Conservation (phyloP, 106 monocot genomes). For the Dendrobium catenatum region DNA sequence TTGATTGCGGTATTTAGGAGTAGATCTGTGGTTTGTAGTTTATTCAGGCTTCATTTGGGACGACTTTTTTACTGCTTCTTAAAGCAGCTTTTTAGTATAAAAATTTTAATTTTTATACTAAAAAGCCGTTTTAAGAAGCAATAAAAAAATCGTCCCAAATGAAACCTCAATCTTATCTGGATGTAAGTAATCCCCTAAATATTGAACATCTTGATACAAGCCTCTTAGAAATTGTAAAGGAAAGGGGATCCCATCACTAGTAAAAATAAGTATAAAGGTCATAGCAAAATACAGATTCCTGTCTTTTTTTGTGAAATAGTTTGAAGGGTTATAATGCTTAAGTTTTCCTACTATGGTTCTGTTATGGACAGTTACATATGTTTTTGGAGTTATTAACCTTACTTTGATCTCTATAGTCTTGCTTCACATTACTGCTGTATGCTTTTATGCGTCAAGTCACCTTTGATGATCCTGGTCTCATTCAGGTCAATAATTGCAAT, state of each 20-base stretch:
- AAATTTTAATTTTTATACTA: too few species aligned
- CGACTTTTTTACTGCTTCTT: too few species aligned
- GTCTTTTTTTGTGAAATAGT: neutral
- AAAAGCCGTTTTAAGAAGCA: too few species aligned
- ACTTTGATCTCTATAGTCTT: neutral
- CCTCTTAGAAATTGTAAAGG: neutral
- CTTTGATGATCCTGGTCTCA: constrained; percentile 13
- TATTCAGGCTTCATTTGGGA: neutral
- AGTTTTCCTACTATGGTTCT: neutral
- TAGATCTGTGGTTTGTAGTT: neutral
- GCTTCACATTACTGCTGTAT: neutral
- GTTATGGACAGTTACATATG: neutral
- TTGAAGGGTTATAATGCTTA: neutral
- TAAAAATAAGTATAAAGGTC: too few species aligned
- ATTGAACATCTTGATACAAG: neutral
- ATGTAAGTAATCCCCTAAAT: neutral
- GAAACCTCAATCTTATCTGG: neutral
- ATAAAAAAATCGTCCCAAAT: too few species aligned
- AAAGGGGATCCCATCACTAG: neutral
- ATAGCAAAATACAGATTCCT: neutral
- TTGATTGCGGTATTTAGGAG: neutral
- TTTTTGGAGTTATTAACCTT: neutral
- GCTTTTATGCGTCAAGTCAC: neutral
- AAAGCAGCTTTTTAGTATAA: too few species aligned
- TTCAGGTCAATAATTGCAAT: constrained; percentile 19